Evolutionary conservation across 257 asterid genomes (phyloP).

Genomic region (Solanum medicagineum): DNA sequence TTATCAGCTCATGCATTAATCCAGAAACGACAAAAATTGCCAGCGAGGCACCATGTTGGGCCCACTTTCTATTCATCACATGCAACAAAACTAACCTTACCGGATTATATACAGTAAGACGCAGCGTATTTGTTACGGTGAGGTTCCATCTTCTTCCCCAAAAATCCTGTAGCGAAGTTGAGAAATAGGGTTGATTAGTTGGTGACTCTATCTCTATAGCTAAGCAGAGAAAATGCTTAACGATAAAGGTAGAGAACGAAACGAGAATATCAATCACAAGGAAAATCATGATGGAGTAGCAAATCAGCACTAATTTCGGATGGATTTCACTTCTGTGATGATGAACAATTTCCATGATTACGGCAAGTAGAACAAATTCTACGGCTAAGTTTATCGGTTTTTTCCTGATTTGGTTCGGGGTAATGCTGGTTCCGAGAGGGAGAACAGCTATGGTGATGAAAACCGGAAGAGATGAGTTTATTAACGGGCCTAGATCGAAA

Average conservation of each 20-base stretch:
- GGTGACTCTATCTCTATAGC: slow-evolving; percentile 38
- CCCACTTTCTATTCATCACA: slow-evolving; percentile 17
- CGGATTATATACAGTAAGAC: slow-evolving; percentile 42
- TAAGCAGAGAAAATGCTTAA: slow-evolving; percentile 6
- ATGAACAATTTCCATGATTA: not conserved
- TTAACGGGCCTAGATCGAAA: slow-evolving; percentile 40
- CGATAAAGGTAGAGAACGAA: slow-evolving; percentile 6
- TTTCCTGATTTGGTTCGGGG: not conserved
- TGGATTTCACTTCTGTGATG: slow-evolving; percentile 7
- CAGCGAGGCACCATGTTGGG: slow-evolving; percentile 15
- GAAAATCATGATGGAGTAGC: not conserved
- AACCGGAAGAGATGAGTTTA: slow-evolving; percentile 2
- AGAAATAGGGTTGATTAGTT: slow-evolving; percentile 54
- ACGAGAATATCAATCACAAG: slow-evolving; percentile 8
- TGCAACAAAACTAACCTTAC: slow-evolving; percentile 7
- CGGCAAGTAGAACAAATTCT: not conserved
- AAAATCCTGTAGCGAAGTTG: slow-evolving; percentile 65
- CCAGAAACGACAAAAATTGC: slow-evolving; percentile 60
- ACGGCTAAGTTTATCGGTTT: not conserved
- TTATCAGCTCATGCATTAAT: slow-evolving; percentile 58
- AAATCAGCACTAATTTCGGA: slow-evolving; percentile 2
- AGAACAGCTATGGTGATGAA: slow-evolving; percentile 48
- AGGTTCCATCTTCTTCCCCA: slow-evolving; percentile 85
- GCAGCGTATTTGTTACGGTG: slow-evolving; percentile 33
- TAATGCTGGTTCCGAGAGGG: slow-evolving; percentile 30